These are phyloP conservation scores for Claviceps quebecensis DNA, from an alignment of 2,329 filamentous ascomycete genomes.

Conservation along the genomic window DNA sequence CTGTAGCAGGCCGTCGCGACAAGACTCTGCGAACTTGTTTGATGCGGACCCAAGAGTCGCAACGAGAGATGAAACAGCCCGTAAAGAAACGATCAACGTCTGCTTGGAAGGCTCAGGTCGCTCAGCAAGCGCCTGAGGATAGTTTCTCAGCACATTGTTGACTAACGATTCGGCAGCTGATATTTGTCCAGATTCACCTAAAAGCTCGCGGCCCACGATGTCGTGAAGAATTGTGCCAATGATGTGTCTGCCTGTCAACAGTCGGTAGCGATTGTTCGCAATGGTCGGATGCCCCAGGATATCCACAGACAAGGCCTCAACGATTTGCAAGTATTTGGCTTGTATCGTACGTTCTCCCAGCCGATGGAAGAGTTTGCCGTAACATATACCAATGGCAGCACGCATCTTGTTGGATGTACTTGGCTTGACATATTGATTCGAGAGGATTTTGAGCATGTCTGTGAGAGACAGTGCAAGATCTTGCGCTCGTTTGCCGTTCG, in stretches of 20 bases:
- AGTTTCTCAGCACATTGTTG: conserved; percentile 85
- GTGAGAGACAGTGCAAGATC: conserved; percentile 60
- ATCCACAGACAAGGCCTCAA: conserved; percentile 68
- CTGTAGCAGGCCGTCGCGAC: conserved; percentile 76
- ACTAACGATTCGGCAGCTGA: conserved; percentile 69
- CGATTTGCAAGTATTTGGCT: conserved; percentile 65
- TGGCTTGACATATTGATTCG: conserved; percentile 63
- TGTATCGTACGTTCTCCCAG: conserved; percentile 77
- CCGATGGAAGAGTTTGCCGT: conserved; percentile 63
- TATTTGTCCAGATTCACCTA: conserved; percentile 81
- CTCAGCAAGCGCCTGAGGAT: conserved; percentile 78
- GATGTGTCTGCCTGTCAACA: conserved; percentile 73
- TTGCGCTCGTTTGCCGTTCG: conserved; percentile 53
- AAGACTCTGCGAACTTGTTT: conserved; percentile 64
- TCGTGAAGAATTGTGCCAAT: conserved; percentile 74
- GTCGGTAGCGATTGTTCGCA: conserved; percentile 71
- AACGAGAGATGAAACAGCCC: conserved; percentile 67
- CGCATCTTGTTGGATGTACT: conserved; percentile 69
- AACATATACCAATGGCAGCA: conserved; percentile 76
- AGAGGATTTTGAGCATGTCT: conserved; percentile 68
- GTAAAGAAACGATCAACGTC: conserved; percentile 63
- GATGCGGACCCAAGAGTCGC: conserved; percentile 69
- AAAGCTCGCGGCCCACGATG: conserved; percentile 63
- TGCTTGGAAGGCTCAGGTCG: conserved; percentile 80
- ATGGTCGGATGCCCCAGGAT: conserved; percentile 65